phyloP scores from a whole-genome alignment of 805 yeast genomes.

The Starmerella riodocensis region DNA sequence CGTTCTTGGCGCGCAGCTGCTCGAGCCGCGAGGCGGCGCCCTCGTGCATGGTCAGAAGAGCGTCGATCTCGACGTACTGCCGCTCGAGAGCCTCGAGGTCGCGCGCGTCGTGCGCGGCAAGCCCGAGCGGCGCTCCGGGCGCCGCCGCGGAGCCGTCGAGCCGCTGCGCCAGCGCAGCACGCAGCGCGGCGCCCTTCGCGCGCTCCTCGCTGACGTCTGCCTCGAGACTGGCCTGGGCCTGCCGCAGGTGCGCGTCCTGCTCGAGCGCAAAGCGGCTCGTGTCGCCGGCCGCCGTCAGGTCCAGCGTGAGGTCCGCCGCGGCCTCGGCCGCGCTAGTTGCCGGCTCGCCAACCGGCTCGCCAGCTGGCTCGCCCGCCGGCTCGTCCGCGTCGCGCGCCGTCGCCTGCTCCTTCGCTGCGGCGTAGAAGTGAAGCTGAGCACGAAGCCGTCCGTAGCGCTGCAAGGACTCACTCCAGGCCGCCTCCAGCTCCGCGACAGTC shows the following conservation, averaged over 20 bases:
- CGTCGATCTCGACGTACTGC: not conserved
- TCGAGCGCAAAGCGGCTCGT: not conserved
- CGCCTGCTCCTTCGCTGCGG: not conserved
- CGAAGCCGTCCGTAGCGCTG: not conserved
- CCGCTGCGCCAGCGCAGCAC: not conserved
- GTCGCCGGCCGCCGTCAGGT: not conserved
- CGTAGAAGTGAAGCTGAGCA: not conserved
- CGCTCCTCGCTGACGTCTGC: not conserved
- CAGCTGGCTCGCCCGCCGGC: too few species aligned
- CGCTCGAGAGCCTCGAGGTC: not conserved
- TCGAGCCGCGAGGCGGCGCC: not conserved
- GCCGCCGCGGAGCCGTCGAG: too few species aligned
- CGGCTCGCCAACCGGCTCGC: not conserved
- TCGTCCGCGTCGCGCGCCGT: too few species aligned
- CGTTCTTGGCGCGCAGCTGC: not conserved
- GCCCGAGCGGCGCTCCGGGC: not conserved
- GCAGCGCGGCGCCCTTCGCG: not conserved
- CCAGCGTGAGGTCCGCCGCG: not conserved
- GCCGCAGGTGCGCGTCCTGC: constrained; percentile 1
- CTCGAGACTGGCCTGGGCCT: not conserved
- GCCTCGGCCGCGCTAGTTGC: not conserved
- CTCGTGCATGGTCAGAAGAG: not conserved
- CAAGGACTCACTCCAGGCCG: not conserved
- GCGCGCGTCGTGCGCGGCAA: not conserved
- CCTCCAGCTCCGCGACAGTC: not conserved